Evolutionary conservation across 495 filamentous ascomycete species (phyloP).

Genomic region (Penicillium chermesinum): DNA sequence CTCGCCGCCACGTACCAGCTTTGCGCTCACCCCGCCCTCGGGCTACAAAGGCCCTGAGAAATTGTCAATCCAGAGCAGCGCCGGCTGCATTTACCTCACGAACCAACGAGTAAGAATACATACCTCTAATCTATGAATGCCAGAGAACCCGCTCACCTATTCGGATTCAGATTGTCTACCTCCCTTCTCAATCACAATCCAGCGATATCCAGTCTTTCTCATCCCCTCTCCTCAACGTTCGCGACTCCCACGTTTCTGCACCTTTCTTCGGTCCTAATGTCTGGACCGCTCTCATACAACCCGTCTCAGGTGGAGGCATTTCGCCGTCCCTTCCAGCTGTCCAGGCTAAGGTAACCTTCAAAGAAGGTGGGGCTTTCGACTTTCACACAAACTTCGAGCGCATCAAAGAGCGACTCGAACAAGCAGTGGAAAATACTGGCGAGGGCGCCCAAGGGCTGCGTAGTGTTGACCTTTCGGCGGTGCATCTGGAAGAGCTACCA

Average conservation of each 20-base stretch:
- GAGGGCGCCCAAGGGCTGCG: conserved; percentile 43
- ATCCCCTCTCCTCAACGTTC: conserved; percentile 74
- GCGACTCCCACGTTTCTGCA: conserved; percentile 83
- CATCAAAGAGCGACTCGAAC: conserved; percentile 74
- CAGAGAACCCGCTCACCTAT: conserved; percentile 1
- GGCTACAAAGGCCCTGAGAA: conserved; percentile 52
- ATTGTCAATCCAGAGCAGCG: conserved; percentile 53
- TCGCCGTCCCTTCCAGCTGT: conserved; percentile 66
- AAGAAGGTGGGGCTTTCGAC: conserved; percentile 91
- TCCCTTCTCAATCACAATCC: conserved; percentile 60
- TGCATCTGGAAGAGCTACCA: conserved; percentile 79
- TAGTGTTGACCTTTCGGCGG: conserved; percentile 49
- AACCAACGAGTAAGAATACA: conserved; percentile 74
- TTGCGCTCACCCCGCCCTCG: conserved; percentile 57
- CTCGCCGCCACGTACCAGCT: conserved; percentile 64
- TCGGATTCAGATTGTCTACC: conserved; percentile 69
- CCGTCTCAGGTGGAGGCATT: conserved; percentile 80
- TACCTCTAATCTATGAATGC: neutral
- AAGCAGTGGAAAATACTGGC: conserved; percentile 67
- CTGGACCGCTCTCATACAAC: conserved; percentile 75
- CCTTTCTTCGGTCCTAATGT: conserved; percentile 96
- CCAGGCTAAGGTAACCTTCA: conserved; percentile 80
- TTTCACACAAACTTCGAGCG: conserved; percentile 79
- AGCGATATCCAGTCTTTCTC: conserved; percentile 80
- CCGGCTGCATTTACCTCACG: conserved; percentile 71